Percentiles rank a stretch among this genome's conserved stretches.
These are phyloP conservation scores for Rhodosorus marinus DNA, from an alignment of 23 red algal species.

Conservation along the genomic window DNA sequence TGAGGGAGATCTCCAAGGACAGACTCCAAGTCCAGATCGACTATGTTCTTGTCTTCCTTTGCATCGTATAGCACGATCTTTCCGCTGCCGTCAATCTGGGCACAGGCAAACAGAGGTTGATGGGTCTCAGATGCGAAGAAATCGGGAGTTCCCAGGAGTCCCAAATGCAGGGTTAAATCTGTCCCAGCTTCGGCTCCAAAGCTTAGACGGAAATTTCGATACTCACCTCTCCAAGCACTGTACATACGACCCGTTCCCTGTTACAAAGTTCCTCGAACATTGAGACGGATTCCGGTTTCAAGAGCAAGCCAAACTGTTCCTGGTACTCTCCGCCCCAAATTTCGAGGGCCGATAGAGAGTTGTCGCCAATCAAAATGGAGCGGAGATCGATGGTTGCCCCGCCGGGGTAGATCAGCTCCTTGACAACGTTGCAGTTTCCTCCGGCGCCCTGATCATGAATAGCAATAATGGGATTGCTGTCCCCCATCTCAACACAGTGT, in stretches of 20 bases:
- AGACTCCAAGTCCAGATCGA: conserved; percentile 73
- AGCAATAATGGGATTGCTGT: conserved; percentile 75
- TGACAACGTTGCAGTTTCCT: conserved; percentile 99
- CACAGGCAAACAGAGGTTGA: no score
- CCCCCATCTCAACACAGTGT: conserved; percentile 86
- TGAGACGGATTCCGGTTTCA: conserved; percentile 39
- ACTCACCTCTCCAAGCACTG: conserved; percentile 50
- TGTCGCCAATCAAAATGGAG: conserved; percentile 64
- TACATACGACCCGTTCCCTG: conserved; percentile 55
- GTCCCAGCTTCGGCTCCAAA: no score
- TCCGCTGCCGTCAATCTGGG: conserved; percentile 87
- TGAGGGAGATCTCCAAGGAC: conserved; percentile 87
- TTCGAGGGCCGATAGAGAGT: conserved; percentile 78
- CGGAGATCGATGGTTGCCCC: conserved; percentile 88
- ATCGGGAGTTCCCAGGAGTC: no score
- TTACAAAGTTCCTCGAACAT: conserved; percentile 54
- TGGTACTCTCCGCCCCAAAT: conserved; percentile 99
- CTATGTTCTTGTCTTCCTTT: conserved; percentile 20
- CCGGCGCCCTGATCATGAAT: conserved; percentile 98
- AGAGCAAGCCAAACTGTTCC: conserved; percentile 89
- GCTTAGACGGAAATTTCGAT: no score
- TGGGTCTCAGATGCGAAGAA: no score
- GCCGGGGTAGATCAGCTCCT: conserved; percentile 87
- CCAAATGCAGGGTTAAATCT: no score
- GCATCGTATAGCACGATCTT: conserved; percentile 76